A percentile compares a stretch with the other conserved stretches of the same genome.
These are phyloP conservation scores for Apocynum venetum DNA, from an alignment of 257 asterid genomes.

Conservation along the genomic window DNA sequence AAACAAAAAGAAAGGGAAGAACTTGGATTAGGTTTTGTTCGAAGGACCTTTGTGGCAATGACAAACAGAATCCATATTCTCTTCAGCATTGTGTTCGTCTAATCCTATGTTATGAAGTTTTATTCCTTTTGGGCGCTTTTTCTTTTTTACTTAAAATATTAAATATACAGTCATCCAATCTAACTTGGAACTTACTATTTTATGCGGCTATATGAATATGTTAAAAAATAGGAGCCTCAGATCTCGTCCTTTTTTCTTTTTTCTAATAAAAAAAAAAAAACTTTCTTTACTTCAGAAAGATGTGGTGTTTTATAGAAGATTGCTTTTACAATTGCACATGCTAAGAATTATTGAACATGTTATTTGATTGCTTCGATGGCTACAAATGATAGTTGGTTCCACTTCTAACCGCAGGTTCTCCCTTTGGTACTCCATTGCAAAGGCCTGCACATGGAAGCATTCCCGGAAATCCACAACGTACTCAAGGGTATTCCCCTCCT, in stretches of 20 bases:
- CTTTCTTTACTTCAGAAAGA: not conserved
- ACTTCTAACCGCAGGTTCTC: constrained; percentile 1
- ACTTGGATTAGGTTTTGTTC: not conserved
- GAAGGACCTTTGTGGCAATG: not conserved
- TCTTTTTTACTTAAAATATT: not conserved
- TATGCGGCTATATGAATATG: not conserved
- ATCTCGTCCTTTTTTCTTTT: too few relatives aligned
- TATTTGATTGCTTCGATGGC: not conserved
- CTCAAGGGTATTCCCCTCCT: not conserved
- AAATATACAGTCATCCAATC: not conserved
- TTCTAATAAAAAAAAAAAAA: too few relatives aligned
- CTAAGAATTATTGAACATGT: not conserved
- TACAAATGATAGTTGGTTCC: not conserved
- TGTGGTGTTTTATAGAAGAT: not conserved
- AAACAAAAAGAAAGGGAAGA: not conserved
- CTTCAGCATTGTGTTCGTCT: not conserved
- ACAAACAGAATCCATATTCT: not conserved
- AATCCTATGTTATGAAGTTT: not conserved
- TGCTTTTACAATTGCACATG: not conserved
- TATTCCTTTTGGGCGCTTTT: not conserved
- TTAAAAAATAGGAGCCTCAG: too few relatives aligned
- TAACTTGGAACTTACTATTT: not conserved
- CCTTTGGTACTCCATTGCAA: not conserved
- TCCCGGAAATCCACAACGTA: not conserved
- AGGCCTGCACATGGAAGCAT: not conserved